phyloP scores from a whole-genome alignment of 768 basidiomycete species.

The Trametes elegans region DNA sequence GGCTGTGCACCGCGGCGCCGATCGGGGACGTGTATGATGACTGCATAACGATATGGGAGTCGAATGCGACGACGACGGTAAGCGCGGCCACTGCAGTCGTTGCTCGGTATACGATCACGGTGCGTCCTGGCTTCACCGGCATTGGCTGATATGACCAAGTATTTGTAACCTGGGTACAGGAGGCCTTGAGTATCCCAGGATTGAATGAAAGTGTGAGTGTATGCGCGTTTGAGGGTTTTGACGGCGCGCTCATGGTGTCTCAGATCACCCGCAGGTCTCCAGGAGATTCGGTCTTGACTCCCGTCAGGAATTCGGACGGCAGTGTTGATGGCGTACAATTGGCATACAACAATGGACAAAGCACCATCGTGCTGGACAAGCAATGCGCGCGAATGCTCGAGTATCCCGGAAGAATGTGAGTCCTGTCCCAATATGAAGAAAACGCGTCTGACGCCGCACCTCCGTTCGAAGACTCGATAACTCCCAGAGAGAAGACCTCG shows the following conservation, averaged over 20 bases:
- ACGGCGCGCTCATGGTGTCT: too few relatives aligned
- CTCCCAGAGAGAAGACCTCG: slow-evolving; percentile 45
- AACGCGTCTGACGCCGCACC: background rate
- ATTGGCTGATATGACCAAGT: too few relatives aligned
- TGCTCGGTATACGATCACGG: too few relatives aligned
- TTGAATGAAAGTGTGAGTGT: too few relatives aligned
- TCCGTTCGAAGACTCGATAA: slow-evolving; percentile 41
- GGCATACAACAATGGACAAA: slow-evolving; percentile 12
- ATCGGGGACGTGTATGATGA: slow-evolving; percentile 21
- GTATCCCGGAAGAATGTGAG: slow-evolving; percentile 46
- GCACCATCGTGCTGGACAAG: slow-evolving; percentile 26
- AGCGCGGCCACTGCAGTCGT: background rate
- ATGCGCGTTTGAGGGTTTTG: too few relatives aligned
- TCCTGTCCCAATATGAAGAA: background rate
- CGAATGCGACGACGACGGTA: background rate
- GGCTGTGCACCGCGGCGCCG: slow-evolving; percentile 48
- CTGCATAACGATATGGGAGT: slow-evolving; percentile 14
- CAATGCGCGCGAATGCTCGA: slow-evolving; percentile 46
- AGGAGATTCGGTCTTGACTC: background rate
- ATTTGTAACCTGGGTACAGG: too few relatives aligned
- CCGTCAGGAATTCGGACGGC: background rate
- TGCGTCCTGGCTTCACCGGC: too few relatives aligned
- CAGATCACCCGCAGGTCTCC: background rate
- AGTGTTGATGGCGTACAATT: slow-evolving; percentile 31
- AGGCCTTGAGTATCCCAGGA: slow-evolving; percentile 9